Evolutionary conservation across 345 rosid species (phyloP), one percentile per base, ranked within the genome.

Genomic region (Mangifera indica): DNA sequence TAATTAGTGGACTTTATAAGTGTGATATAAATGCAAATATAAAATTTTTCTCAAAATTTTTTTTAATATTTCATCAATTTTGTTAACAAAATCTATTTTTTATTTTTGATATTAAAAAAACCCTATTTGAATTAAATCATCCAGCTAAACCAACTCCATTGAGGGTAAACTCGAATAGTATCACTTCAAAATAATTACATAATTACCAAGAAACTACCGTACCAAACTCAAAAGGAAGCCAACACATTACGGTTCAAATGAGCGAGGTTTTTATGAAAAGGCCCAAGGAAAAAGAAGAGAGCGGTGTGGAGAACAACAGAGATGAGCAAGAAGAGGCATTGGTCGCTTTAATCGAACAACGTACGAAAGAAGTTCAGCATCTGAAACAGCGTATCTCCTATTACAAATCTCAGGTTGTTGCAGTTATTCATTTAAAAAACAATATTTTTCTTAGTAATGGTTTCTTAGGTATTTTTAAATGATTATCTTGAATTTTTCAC

Each of bases 311-410:
- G 0, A 51, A 66, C 62, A 56, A 65, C 73, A 76, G 76, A 61
- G 88, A 87, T 37, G 97, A 87, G 73, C 88, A 87, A 61, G 91
- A 91, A 76, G 87, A 83, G 70, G 88, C 87, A 34, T 80, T 93
- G 57, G 78, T 89, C 4, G 93, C 98, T 76, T 72, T 91, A 76
- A 85, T 88, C 69, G 93, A 88, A 7, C 95, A 93, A 70, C 93
- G 98, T 24, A 45, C 84, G 22, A 82, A 70, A 55, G 90, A 93
- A 81, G 87, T 87, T 53, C 77, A 88, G 24, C 88, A 87, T 74
- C 91, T 89, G 70, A 78, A 71, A 26, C 79, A 67, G n/a, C 97
- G 92, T 63, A 74, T 93, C 63, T 45, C 88, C 71, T 88, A 89
- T 78, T 93, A 91, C 86, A 79, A 72, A 54, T 78, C 90, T 78